These are phyloP conservation scores for Rhizopus delemar DNA, from an alignment of 371 early-diverging fungal genomes.

Conservation along the genomic window DNA sequence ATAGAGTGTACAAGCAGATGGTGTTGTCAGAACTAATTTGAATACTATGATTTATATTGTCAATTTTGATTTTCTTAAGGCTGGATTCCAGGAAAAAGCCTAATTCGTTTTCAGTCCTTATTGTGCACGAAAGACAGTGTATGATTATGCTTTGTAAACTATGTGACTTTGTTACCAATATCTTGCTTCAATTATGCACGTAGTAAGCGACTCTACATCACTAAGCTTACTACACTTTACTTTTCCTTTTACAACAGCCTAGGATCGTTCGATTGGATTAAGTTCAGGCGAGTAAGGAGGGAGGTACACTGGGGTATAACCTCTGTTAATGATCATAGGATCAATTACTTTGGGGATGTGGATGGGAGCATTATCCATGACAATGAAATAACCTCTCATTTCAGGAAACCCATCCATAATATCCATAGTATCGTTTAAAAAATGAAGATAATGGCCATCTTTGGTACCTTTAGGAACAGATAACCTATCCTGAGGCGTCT, in stretches of 20 bases:
- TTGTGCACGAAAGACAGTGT: background rate
- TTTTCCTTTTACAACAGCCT: too few species aligned
- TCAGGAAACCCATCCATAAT: constrained; percentile 15
- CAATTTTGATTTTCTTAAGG: too few species aligned
- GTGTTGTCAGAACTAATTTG: too few species aligned
- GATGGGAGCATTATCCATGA: background rate
- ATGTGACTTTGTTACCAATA: background rate
- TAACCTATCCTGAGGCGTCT: constrained; percentile 4
- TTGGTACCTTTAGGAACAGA: constrained; percentile 17
- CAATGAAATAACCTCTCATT: constrained; percentile 3
- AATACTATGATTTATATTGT: too few species aligned
- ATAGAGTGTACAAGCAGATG: too few species aligned
- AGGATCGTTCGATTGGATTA: too few species aligned
- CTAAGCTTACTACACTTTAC: too few species aligned
- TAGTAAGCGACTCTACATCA: too few species aligned
- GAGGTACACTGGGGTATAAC: constrained; percentile 5
- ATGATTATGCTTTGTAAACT: background rate
- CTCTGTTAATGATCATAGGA: constrained; percentile 1
- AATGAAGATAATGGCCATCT: constrained; percentile 15
- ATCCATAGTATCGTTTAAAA: constrained; percentile 14
- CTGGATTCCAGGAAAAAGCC: too few species aligned
- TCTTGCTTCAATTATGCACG: too few species aligned
- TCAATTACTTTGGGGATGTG: constrained; percentile 2
- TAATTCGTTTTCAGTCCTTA: too few species aligned
- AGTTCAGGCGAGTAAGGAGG: too few species aligned